Evolutionary conservation across 768 basidiomycete species (phyloP).

Genomic region (Pisolithus microcarpus): DNA sequence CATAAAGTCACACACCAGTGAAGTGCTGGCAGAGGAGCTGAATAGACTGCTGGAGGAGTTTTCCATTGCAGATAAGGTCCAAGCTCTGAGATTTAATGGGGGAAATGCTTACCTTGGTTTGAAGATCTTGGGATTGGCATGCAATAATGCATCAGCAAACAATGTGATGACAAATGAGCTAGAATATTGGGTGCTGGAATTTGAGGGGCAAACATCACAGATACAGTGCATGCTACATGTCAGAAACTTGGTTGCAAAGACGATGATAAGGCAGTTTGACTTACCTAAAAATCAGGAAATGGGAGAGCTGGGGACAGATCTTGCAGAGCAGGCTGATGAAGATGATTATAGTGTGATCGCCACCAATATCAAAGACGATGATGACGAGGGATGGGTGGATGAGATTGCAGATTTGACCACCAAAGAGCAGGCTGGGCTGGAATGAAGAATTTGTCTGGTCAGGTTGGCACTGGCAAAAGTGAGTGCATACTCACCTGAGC

Average conservation of each 20-base stretch:
- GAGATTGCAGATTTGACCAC: constrained; percentile 4
- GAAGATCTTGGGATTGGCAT: too few relatives aligned
- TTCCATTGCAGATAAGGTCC: constrained; percentile 29
- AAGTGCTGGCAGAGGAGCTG: constrained; percentile 30
- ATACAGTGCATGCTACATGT: not conserved
- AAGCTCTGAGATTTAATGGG: not conserved
- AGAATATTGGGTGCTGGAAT: not conserved
- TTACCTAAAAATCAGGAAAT: too few relatives aligned
- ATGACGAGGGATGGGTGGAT: constrained; percentile 12
- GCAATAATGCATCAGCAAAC: too few relatives aligned
- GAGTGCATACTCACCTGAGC: too few relatives aligned
- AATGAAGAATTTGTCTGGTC: too few relatives aligned
- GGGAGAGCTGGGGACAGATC: too few relatives aligned
- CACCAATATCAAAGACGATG: constrained; percentile 2
- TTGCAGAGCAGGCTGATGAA: too few relatives aligned
- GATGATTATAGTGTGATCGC: not conserved
- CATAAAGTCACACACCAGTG: constrained; percentile 27
- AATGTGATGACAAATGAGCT: too few relatives aligned
- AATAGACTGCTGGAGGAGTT: constrained; percentile 28
- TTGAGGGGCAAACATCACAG: not conserved
- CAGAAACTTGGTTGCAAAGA: not conserved
- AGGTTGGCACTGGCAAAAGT: too few relatives aligned
- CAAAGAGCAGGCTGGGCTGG: constrained; percentile 1
- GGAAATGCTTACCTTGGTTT: not conserved
- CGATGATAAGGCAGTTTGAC: too few relatives aligned